Evolutionary conservation across 2,329 filamentous ascomycete genomes (phyloP), one percentile per base, ranked within the genome.

Genomic region (Calonectria naviculata): DNA sequence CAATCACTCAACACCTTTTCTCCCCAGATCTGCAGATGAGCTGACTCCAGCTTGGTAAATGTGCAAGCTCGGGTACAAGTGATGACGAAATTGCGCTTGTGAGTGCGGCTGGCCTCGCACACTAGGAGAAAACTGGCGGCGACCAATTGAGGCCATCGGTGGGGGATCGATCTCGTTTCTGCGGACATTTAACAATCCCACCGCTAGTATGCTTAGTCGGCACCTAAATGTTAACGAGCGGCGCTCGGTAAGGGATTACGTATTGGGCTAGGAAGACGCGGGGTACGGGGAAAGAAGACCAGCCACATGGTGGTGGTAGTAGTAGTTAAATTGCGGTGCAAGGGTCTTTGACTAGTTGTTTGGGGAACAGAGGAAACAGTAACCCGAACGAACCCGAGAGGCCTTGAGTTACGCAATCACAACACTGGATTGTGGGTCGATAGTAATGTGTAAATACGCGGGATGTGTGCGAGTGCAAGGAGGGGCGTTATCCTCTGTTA

Each of bases 271-370:
- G 47, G 49, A 54, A 44, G 71, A 73, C 67, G 71, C 56, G 73
- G 75, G 73, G 75, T 76, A 65, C 61, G 70, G 72, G 67, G 67
- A 70, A 62, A 68, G 29, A 46, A 54, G 41, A 38, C 34, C 31
- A 62, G 46, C 73, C 67, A 63, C 60, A 58, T n/a, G 38, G 52
- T 28, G 34, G 42, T 47, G n/a, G 52, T 42, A 52, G 47, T 29
- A 21, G 49, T 68, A 44, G 58, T 36, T 64, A 46, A 36, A 70
- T 56, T 46, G 46, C 52, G 63, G n/a, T 65, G 26, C 42, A 31
- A 65, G 38, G 60, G 24, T 47, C 5, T 36, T 63, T 44, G 21
- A 21, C 41, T 49, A 19, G 26, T 19, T 31, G 21, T 21, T 29
- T 54, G 26, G n/a, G 21, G n/a, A 56, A 36, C 28, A 54, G 29